Evolutionary conservation across 352 stramenopile genomes (phyloP), one percentile per base, ranked within the genome.

Genomic region (Peronospora tabacina): DNA sequence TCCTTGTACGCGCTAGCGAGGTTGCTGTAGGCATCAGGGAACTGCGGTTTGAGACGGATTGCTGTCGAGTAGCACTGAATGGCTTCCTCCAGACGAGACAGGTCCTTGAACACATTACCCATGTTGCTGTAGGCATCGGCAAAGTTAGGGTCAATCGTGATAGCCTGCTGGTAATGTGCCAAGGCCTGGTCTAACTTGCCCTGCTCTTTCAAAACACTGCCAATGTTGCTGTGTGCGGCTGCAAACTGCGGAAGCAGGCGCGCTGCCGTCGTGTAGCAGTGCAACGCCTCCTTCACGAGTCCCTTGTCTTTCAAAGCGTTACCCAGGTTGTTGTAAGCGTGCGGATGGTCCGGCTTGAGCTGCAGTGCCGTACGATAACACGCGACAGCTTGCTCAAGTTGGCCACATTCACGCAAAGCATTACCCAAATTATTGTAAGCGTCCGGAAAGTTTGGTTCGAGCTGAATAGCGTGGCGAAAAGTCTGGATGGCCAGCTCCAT

Each of bases 361-460:
- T 85, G 68, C 37, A 97, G 62, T 24, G 87, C 88, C 17, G 82
- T 93, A 16, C 83, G 73, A 63, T 97, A 97, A 62, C 84, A 94
- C 38, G 70, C 76, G 13, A 96, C 82, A 5, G 77, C 68, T 32
- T 87, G 77, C 35, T 90, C 80, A 16, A 90, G 61, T 38, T 95
- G 75, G 5, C 76, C 82, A 33, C 88, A 71, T 39, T 96, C 87
- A 8, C 86, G 72, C 33, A 97, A 58, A 8, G 91, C 91, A 41
- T 97, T 97, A 22, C 87, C 91, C 17, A 97, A 62, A 55, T 97
- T 97, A 61, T 97, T 97, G 70, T 94, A 95, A 0, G 88, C 91
- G 56, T 97, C 87, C 0, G 87, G 85, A 36, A 96, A 96, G 55
- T 97, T 95, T 2, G 88, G 86, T 46, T 95, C 87, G 10, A 97